phyloP scores from a whole-genome alignment of 345 rosid genomes.

The Passiflora organensis region DNA sequence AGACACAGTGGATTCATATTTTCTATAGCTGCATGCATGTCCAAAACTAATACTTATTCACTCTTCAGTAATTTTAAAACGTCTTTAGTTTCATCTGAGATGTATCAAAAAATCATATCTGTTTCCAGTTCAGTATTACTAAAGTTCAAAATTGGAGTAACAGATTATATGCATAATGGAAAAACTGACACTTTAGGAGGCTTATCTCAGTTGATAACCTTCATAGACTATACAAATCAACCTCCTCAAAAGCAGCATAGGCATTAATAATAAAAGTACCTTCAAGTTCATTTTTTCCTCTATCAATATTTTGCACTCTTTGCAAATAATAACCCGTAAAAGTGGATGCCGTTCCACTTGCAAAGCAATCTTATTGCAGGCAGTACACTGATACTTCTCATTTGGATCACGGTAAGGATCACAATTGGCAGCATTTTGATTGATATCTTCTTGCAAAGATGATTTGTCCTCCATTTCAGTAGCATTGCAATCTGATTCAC shows the following conservation, averaged over 20 bases:
- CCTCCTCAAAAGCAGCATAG: not conserved
- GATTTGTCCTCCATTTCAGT: conserved; percentile 29
- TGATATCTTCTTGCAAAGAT: conserved; percentile 18
- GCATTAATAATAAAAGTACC: conserved; percentile 39
- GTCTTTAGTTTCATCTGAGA: no score
- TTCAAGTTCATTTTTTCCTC: conserved; percentile 54
- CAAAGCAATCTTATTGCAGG: conserved; percentile 53
- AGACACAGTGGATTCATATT: no score
- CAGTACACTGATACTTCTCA: conserved; percentile 63
- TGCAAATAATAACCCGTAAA: conserved; percentile 79
- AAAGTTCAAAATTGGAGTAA: no score
- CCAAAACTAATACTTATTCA: no score
- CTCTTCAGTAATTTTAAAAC: no score
- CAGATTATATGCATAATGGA: not conserved
- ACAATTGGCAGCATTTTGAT: conserved; percentile 18
- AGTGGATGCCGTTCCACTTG: conserved; percentile 80
- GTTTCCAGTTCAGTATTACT: no score
- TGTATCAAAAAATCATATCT: no score
- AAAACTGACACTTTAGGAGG: not conserved
- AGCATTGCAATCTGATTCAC: conserved; percentile 15
- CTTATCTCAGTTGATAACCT: not conserved
- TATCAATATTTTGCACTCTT: conserved; percentile 64
- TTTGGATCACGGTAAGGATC: conserved; percentile 25
- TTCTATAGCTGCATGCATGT: no score
- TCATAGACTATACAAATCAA: not conserved